phyloP scores from a whole-genome alignment of 1,284 basidiomycete genomes.

The Cutaneotrichosporon cavernicola region DNA sequence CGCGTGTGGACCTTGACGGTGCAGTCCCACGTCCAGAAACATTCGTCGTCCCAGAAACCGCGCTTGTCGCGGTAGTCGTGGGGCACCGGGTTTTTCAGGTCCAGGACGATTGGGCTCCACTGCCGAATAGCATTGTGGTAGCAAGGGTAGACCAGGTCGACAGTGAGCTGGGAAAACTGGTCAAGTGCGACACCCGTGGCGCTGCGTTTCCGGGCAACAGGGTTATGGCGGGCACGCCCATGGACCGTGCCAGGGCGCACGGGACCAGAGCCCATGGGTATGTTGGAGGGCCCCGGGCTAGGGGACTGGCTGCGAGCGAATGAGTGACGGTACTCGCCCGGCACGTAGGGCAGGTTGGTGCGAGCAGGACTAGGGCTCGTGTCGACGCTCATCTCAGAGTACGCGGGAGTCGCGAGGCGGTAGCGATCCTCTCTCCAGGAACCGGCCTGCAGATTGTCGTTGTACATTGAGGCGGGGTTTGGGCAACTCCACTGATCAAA shows the following conservation, averaged over 20 bases:
- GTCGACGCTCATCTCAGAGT: constrained; percentile 2
- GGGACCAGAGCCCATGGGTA: neutral
- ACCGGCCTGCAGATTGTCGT: neutral
- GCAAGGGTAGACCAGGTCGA: constrained; percentile 1
- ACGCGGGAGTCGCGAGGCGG: neutral
- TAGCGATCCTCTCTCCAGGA: neutral
- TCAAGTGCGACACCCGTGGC: neutral
- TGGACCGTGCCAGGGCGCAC: constrained; percentile 3
- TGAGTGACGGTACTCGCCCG: neutral
- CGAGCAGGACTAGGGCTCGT: neutral
- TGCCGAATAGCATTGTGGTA: constrained; percentile 8
- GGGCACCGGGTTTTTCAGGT: constrained; percentile 7
- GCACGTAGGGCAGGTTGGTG: neutral
- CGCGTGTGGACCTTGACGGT: constrained; percentile 3
- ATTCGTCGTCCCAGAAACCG: constrained; percentile 9
- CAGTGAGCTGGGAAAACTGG: constrained; percentile 3
- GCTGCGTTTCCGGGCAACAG: neutral
- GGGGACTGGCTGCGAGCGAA: neutral
- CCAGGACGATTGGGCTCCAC: neutral
- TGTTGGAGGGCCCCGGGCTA: neutral
- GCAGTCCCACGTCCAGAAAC: constrained; percentile 10
- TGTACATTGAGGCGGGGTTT: neutral
- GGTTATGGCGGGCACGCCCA: neutral
- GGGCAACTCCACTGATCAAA: neutral
- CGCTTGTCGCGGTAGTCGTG: constrained; percentile 4